Evolutionary conservation across 371 early-diverging fungal species (phyloP).

Genomic region (Lichtheimia ramosa): DNA sequence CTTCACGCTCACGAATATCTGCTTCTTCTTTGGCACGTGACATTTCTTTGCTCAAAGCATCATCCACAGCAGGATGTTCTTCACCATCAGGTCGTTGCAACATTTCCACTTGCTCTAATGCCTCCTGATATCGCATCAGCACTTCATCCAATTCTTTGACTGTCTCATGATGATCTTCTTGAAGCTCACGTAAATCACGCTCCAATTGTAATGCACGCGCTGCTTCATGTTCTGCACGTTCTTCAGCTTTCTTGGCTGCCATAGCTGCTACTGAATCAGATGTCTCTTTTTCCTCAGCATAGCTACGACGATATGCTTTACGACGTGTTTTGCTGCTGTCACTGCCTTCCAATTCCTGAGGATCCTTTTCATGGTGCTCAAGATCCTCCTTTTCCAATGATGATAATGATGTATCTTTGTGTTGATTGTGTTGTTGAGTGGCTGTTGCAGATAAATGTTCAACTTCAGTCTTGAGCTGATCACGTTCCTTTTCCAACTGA

Average conservation of each 20-base stretch:
- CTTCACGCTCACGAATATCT: conserved; percentile 14
- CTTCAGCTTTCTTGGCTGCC: conserved; percentile 10
- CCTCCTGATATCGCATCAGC: conserved; percentile 37
- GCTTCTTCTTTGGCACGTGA: conserved; percentile 36
- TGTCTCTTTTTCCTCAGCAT: conserved; percentile 36
- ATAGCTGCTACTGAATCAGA: conserved; percentile 23
- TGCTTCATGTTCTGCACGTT: conserved; percentile 18
- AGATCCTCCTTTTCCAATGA: background rate
- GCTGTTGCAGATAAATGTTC: conserved; percentile 5
- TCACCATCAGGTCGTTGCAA: conserved; percentile 10
- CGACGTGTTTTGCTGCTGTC: conserved; percentile 3
- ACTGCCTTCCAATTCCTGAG: background rate
- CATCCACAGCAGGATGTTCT: background rate
- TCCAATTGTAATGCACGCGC: conserved; percentile 23
- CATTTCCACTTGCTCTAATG: conserved; percentile 24
- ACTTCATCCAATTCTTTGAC: conserved; percentile 41
- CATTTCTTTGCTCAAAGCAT: conserved; percentile 36
- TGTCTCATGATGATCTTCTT: conserved; percentile 33
- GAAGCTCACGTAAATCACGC: conserved; percentile 17
- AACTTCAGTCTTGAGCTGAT: conserved; percentile 19
- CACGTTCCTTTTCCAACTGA: conserved; percentile 25
- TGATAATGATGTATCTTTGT: background rate
- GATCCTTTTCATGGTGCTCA: background rate
- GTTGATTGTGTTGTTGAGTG: background rate
- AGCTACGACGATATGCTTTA: conserved; percentile 23